phyloP scores from a whole-genome alignment of 305 asterid species.

The Andrographis paniculata region DNA sequence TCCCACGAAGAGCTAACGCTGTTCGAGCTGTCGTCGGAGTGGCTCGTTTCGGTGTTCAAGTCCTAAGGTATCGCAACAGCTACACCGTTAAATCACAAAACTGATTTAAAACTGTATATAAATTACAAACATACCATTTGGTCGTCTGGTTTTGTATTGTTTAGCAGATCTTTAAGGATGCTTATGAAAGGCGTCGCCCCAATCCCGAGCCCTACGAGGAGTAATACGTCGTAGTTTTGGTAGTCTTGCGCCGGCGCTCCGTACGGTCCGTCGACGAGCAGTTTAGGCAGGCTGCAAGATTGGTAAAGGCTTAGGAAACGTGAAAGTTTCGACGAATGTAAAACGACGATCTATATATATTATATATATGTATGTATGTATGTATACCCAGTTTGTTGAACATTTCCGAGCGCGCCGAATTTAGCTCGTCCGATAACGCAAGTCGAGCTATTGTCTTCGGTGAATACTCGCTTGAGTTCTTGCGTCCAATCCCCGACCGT shows the following conservation, averaged over 20 bases:
- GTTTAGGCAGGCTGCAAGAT: constrained; percentile 74
- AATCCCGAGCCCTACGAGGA: not conserved
- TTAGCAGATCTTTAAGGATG: constrained; percentile 71
- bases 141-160: constrained; percentile 62
- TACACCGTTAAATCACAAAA: constrained; percentile 13
- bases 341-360: no score
- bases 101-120: constrained; percentile 4
- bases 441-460: constrained; percentile 53
- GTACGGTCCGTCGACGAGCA: constrained; percentile 11
- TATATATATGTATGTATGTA: constrained; percentile 6
- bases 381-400: constrained; percentile 53
- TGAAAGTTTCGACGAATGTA: no score
- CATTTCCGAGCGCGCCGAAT: constrained; percentile 47
- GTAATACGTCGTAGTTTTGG: not conserved
- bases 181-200: constrained; percentile 49
- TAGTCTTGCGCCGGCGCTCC: not conserved
- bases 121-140: constrained; percentile 31
- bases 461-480: constrained; percentile 68
- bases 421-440: constrained; percentile 61
- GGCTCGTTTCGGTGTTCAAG: constrained; percentile 57
- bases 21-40: constrained; percentile 66
- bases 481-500: constrained; percentile 89
- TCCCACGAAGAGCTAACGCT: constrained; percentile 58
- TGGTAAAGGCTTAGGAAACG: no score
- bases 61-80: constrained; percentile 35